Percentiles rank a stretch among this genome's conserved stretches.
These are phyloP conservation scores for Papiliotrema laurentii DNA, from an alignment of 1,284 basidiomycete species.

Conservation along the genomic window DNA sequence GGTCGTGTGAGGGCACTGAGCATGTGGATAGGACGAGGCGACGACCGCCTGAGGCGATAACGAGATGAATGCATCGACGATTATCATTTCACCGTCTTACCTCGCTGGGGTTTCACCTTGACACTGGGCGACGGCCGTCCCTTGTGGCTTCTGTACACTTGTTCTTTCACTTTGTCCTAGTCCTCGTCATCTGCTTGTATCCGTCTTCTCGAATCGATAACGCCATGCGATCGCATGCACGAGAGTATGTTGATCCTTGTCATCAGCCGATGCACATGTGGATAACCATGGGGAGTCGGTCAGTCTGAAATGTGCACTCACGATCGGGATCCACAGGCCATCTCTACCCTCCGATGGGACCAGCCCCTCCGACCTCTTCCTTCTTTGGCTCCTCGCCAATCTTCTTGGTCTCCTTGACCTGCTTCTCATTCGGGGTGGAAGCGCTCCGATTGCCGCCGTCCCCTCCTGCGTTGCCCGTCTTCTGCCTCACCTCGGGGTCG, in stretches of 20 bases:
- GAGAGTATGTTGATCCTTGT: too few species aligned
- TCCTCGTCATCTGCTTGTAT: too few species aligned
- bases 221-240: too few species aligned
- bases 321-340: neutral
- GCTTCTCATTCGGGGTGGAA: conserved; percentile 6
- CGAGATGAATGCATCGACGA: neutral
- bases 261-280: too few species aligned
- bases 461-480: conserved; percentile 10
- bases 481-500: conserved; percentile 19
- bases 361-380: conserved; percentile 23
- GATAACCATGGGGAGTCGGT: neutral
- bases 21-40: neutral
- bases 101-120: neutral
- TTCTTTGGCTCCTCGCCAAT: conserved; percentile 35
- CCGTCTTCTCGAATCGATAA: too few species aligned
- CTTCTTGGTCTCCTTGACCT: conserved; percentile 35
- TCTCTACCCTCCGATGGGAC: conserved; percentile 30
- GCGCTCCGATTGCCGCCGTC: conserved; percentile 6
- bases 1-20: too few species aligned
- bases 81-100: neutral
- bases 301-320: neutral
- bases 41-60: neutral
- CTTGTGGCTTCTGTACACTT: too few species aligned
- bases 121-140: neutral
- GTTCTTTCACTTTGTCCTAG: too few species aligned